Evolutionary conservation across 1,139 yeast species (phyloP).

Genomic region (Yamadazyma aaseri): DNA sequence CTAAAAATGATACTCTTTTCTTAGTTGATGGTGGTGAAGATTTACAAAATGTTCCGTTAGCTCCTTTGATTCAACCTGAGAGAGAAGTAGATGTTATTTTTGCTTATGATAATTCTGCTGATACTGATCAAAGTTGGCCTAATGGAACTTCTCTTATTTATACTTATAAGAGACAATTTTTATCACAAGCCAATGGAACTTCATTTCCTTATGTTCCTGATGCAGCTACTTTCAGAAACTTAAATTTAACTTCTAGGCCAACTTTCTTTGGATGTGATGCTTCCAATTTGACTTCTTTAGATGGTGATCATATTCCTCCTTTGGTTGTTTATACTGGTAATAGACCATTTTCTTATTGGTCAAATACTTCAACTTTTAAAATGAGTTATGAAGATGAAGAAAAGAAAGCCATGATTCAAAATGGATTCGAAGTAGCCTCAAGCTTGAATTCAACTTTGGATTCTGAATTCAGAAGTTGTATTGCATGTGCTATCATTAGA

Average conservation of each 20-base stretch:
- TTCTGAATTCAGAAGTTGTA: constrained; percentile 72
- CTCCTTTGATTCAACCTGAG: constrained; percentile 39
- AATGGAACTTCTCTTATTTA: constrained; percentile 37
- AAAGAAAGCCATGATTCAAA: constrained; percentile 60
- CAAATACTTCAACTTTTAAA: constrained; percentile 74
- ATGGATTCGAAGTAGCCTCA: constrained; percentile 79
- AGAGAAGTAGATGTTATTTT: constrained; percentile 43
- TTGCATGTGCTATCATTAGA: constrained; percentile 85
- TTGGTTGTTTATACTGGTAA: constrained; percentile 79
- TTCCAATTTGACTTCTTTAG: constrained; percentile 55
- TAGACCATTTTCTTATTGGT: constrained; percentile 61
- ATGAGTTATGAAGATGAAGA: constrained; percentile 60
- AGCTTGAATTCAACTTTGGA: constrained; percentile 74
- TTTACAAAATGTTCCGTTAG: constrained; percentile 40
- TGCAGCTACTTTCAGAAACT: constrained; percentile 55
- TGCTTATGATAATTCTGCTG: constrained; percentile 50
- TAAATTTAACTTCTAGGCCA: constrained; percentile 64
- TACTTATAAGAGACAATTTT: constrained; percentile 71
- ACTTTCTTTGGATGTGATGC: constrained; percentile 87
- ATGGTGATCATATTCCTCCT: constrained; percentile 54
- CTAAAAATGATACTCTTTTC: constrained; percentile 35
- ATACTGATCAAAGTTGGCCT: constrained; percentile 44
- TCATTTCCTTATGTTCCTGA: constrained; percentile 90
- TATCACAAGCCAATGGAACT: constrained; percentile 58
- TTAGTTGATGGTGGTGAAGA: constrained; percentile 49